Evolutionary conservation across 1,284 basidiomycete species (phyloP).

Genomic region (Microbotryum lychnidis-dioicae): DNA sequence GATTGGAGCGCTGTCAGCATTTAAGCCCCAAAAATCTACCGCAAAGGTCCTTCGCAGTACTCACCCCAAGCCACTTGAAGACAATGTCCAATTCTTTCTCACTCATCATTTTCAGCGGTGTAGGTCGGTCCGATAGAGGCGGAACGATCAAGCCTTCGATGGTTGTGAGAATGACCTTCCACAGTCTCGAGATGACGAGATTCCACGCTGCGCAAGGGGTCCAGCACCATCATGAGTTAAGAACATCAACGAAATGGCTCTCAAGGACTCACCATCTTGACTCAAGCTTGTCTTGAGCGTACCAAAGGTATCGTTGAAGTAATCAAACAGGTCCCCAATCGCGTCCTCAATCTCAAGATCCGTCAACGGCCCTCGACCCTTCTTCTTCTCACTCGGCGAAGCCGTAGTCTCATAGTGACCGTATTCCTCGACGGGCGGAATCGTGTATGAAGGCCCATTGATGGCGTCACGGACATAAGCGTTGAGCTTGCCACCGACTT

Average conservation of each 20-base stretch:
- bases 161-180: constrained; percentile 89
- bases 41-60: constrained; percentile 11
- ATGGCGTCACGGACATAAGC: constrained; percentile 30
- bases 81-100: constrained; percentile 97
- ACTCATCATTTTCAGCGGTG: constrained; percentile 78
- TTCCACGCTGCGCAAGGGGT: constrained; percentile 19
- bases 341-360: constrained; percentile 94
- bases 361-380: constrained; percentile 47
- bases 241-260: neutral
- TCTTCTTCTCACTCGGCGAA: constrained; percentile 25
- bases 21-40: too few relatives aligned
- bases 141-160: constrained; percentile 87
- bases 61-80: constrained; percentile 91
- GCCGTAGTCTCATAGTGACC: neutral
- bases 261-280: constrained; percentile 40
- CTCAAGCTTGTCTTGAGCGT: constrained; percentile 83
- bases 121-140: constrained; percentile 77
- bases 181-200: constrained; percentile 45
- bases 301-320: constrained; percentile 88
- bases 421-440: constrained; percentile 25
- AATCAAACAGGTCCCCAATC: constrained; percentile 87
- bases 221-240: neutral
- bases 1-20: neutral
- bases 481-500: constrained; percentile 31
- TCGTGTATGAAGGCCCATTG: constrained; percentile 12